Evolutionary conservation across 2,329 filamentous ascomycete species (phyloP), one percentile per base, ranked within the genome.

Genomic region (Diaporthe sp.): DNA sequence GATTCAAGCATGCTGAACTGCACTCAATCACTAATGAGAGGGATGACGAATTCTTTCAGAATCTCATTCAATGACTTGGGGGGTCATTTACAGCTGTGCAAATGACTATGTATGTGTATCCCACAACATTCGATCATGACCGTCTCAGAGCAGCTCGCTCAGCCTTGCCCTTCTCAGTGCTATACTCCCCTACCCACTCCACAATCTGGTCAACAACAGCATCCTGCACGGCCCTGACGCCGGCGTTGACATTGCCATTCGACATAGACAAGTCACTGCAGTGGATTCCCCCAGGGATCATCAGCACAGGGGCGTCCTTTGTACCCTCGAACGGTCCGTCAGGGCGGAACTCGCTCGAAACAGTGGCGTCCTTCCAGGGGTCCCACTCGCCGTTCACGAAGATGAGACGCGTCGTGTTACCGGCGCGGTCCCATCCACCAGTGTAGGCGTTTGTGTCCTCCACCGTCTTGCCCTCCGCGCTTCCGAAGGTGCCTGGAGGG

Each of bases 161-260:
- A 50, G 52, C 71, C 54, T 76, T 76, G 2, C 38, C 79, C 79
- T 83, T 81, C 70, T 79, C 74, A 7, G 76, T 76, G 71, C 86
- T 85, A 69, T 82, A 92, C 80, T 91, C 88, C 0, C 80, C 82
- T 3, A 91, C 87, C 90, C 90, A 92, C 30, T 78, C 80, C 76
- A 85, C 86, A 77, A 92, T 86, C 80, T 89, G 85, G 17, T 81
- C 83, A 5, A 90, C 82, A 79, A 88, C 85, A 35, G 84, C 84
- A 77, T 90, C 84, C 52, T 89, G 86, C 1, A 91, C 84, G 54
- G 82, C 81, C 79, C 87, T 83, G 1, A 87, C 85, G 0, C 85
- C 89, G 0, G 81, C 83, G 78, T 92, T 92, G 25, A 82, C 86
- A 2, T 73, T 80, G 67, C 86, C 90, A 81, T 92, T 91, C 33